phyloP scores from a whole-genome alignment of 208 protist genomes.

The Kentomonas sorsogonicus region DNA sequence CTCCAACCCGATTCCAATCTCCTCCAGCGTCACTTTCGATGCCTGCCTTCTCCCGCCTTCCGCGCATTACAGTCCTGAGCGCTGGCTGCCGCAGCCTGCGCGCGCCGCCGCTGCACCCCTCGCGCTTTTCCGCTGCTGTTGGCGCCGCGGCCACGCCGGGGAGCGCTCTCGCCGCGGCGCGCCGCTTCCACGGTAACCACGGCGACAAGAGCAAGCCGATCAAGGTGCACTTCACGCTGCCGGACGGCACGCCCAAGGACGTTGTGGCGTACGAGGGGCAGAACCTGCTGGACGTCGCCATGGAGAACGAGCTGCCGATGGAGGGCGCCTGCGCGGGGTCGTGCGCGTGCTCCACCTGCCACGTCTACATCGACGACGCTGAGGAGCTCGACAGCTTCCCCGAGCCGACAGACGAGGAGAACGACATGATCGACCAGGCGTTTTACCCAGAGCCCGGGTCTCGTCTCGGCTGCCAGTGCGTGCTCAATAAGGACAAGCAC shows the following conservation, averaged over 20 bases:
- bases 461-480: slow-evolving; percentile 85
- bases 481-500: slow-evolving; percentile 59
- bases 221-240: slow-evolving; percentile 46
- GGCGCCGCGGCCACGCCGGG: background rate
- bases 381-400: slow-evolving; percentile 82
- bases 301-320: slow-evolving; percentile 92
- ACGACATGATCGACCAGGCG: slow-evolving; percentile 90
- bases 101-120: background rate
- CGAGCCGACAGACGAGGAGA: slow-evolving; percentile 92
- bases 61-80: no score
- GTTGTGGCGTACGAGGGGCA: slow-evolving; percentile 88
- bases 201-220: slow-evolving; percentile 60
- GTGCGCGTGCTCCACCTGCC: slow-evolving; percentile 97
- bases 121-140: background rate
- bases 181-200: slow-evolving; percentile 50
- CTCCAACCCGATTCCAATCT: no score
- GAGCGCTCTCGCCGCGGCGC: slow-evolving; percentile 11
- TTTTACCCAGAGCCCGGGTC: slow-evolving; percentile 84
- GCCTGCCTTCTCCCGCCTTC: background rate
- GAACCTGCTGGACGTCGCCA: slow-evolving; percentile 91
- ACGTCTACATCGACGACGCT: slow-evolving; percentile 91
- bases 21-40: background rate
- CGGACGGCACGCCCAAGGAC: slow-evolving; percentile 44
- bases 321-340: slow-evolving; percentile 95
- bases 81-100: no score